Conservation (phyloP, 768 basidiomycete species). For the Galerina sulciceps region DNA sequence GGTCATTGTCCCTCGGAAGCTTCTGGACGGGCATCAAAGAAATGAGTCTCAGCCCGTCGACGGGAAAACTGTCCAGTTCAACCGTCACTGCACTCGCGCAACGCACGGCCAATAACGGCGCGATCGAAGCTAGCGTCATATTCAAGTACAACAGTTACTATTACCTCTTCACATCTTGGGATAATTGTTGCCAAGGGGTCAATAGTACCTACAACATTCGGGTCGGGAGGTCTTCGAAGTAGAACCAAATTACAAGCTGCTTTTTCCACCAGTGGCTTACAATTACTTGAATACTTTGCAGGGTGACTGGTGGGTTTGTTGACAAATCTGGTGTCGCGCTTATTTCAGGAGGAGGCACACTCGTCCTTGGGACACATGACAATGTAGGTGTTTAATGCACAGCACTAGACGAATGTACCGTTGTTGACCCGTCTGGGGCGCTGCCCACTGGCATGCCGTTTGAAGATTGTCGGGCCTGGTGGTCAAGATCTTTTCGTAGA, state of each 20-base stretch:
- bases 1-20: slow-evolving; percentile 56
- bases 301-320: slow-evolving; percentile 48
- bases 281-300: slow-evolving; percentile 14
- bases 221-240: slow-evolving; percentile 54
- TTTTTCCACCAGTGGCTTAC: not conserved
- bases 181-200: slow-evolving; percentile 53
- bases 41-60: slow-evolving; percentile 41
- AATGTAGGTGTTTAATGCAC: slow-evolving; percentile 34
- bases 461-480: slow-evolving; percentile 55
- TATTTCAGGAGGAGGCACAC: slow-evolving; percentile 54
- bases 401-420: too few relatives aligned
- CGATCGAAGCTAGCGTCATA: slow-evolving; percentile 53
- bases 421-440: too few relatives aligned
- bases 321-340: slow-evolving; percentile 50
- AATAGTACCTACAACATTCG: slow-evolving; percentile 64
- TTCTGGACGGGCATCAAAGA: slow-evolving; percentile 62
- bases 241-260: slow-evolving; percentile 5
- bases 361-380: slow-evolving; percentile 50
- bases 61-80: slow-evolving; percentile 42
- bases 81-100: slow-evolving; percentile 47
- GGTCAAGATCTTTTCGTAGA: slow-evolving; percentile 55
- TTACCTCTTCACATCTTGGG: slow-evolving; percentile 63
- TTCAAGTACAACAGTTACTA: slow-evolving; percentile 49
- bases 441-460: too few relatives aligned
- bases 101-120: slow-evolving; percentile 46